Conservation (phyloP, 129 eudicot genomes). For the Chrysanthemum makinoi region DNA sequence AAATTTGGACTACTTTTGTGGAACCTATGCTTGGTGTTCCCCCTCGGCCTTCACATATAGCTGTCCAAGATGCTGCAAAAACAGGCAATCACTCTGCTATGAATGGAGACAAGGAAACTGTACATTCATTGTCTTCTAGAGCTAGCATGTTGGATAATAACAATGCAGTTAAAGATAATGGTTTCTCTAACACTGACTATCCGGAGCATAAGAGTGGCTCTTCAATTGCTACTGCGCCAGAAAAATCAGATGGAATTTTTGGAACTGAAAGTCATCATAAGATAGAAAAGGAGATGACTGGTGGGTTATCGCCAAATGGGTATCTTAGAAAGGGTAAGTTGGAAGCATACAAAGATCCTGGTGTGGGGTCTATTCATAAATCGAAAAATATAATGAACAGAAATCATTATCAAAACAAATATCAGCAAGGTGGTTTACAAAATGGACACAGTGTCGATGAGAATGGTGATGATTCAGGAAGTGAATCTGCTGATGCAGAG, state of each 20-base stretch:
- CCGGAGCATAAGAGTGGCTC: conserved; percentile 26
- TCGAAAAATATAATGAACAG: conserved; percentile 5
- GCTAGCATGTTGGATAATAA: conserved; percentile 31
- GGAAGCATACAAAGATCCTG: conserved; percentile 15
- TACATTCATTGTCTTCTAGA: conserved; percentile 39
- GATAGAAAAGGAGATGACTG: conserved; percentile 58
- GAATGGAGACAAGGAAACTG: conserved; percentile 30
- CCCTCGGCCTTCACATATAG: conserved; percentile 47
- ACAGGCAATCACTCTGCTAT: conserved; percentile 30
- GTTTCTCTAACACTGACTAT: conserved; percentile 34
- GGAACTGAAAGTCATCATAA: conserved; percentile 37
- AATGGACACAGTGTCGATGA: conserved; percentile 29
- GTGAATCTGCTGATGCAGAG: conserved; percentile 78
- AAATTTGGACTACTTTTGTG: conserved; percentile 79
- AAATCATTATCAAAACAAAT: conserved; percentile 4
- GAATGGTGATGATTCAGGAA: conserved; percentile 63
- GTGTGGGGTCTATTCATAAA: conserved; percentile 1
- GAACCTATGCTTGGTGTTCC: conserved; percentile 88
- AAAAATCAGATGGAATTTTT: neutral
- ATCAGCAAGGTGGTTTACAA: conserved; percentile 32
- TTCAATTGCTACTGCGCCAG: conserved; percentile 12
- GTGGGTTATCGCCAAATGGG: conserved; percentile 61
- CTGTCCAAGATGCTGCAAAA: conserved; percentile 53
- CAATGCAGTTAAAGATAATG: conserved; percentile 46
- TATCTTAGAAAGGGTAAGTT: conserved; percentile 44